A percentile compares a stretch with the other conserved stretches of the same genome.
These are phyloP conservation scores for Cytospora piceae DNA, from an alignment of 2,329 filamentous ascomycete species.

Conservation along the genomic window DNA sequence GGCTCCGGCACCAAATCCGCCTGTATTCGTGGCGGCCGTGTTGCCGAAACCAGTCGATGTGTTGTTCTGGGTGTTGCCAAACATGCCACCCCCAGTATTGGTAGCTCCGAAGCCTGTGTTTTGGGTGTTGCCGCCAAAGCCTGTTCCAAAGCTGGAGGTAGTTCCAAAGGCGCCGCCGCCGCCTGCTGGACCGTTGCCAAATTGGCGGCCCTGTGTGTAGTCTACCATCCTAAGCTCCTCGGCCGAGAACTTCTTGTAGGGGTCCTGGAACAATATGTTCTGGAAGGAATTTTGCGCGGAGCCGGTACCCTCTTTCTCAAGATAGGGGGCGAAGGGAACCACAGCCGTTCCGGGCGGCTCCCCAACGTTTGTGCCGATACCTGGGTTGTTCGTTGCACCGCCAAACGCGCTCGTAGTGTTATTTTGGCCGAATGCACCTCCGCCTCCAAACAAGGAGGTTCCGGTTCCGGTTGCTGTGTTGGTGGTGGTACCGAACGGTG, in stretches of 20 bases:
- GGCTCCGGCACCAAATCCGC: slow-evolving; percentile 32
- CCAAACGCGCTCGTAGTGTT: slow-evolving; percentile 48
- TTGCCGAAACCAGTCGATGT: slow-evolving; percentile 49
- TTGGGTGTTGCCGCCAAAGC: slow-evolving; percentile 50
- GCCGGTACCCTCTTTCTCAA: slow-evolving; percentile 73
- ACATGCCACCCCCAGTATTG: slow-evolving; percentile 44
- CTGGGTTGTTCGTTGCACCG: slow-evolving; percentile 49
- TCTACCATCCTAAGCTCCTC: slow-evolving; percentile 83
- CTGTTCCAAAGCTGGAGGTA: slow-evolving; percentile 52
- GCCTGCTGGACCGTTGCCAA: slow-evolving; percentile 83
- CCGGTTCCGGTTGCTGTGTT: slow-evolving; percentile 43
- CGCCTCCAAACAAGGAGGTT: slow-evolving; percentile 52
- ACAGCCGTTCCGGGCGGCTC: slow-evolving; percentile 71
- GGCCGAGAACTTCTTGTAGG: slow-evolving; percentile 89
- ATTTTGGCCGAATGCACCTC: slow-evolving; percentile 44
- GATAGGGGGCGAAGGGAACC: slow-evolving; percentile 68
- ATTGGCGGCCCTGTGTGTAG: slow-evolving; percentile 83
- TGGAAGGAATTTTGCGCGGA: slow-evolving; percentile 68
- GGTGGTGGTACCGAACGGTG: slow-evolving; percentile 45
- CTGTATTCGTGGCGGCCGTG: slow-evolving; percentile 43
- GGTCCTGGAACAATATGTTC: slow-evolving; percentile 76
- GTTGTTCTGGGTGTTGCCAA: slow-evolving; percentile 44
- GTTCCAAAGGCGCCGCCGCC: slow-evolving; percentile 86
- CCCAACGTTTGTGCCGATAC: slow-evolving; percentile 55
- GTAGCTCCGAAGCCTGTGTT: slow-evolving; percentile 42